Conservation (phyloP, 1,284 basidiomycete species). For the Ustilago cynodontis region DNA sequence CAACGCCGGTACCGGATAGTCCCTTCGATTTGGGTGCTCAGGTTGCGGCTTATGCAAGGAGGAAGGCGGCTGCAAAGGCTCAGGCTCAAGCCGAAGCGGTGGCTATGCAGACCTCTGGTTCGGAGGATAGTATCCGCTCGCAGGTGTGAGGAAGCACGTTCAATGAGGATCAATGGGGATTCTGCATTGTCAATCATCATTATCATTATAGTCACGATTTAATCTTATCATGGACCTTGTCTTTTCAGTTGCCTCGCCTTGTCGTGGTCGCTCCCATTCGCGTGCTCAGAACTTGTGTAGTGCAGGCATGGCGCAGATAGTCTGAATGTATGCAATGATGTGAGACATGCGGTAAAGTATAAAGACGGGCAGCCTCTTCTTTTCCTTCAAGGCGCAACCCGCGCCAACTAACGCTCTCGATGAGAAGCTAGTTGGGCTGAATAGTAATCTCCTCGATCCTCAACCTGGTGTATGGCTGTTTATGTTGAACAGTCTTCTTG, state of each 20-base stretch:
- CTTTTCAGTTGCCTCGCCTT: background rate
- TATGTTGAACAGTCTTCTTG: conserved; percentile 83
- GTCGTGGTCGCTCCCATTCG: too few relatives aligned
- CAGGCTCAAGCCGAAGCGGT: conserved; percentile 21
- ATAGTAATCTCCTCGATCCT: conserved; percentile 67
- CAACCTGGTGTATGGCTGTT: conserved; percentile 88
- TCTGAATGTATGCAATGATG: background rate
- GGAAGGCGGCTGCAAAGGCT: conserved; percentile 30
- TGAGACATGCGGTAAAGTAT: conserved; percentile 8
- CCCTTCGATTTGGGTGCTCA: conserved; percentile 48
- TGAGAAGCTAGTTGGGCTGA: conserved; percentile 43
- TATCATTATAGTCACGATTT: conserved; percentile 13
- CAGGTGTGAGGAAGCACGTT: background rate
- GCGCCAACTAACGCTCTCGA: too few relatives aligned
- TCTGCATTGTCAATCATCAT: background rate
- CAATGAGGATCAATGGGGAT: background rate
- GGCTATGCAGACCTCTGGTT: conserved; percentile 28
- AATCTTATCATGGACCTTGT: conserved; percentile 2
- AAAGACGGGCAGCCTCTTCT: background rate
- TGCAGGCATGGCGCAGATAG: background rate
- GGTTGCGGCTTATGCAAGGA: conserved; percentile 43
- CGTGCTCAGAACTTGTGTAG: too few relatives aligned
- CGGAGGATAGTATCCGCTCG: conserved; percentile 13
- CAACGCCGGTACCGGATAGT: conserved; percentile 27
- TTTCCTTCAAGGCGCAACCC: too few relatives aligned